Percentiles rank a stretch among this genome's conserved stretches.
phyloP scores from a whole-genome alignment of 371 early-diverging fungal genomes.

The Mycotypha africana region DNA sequence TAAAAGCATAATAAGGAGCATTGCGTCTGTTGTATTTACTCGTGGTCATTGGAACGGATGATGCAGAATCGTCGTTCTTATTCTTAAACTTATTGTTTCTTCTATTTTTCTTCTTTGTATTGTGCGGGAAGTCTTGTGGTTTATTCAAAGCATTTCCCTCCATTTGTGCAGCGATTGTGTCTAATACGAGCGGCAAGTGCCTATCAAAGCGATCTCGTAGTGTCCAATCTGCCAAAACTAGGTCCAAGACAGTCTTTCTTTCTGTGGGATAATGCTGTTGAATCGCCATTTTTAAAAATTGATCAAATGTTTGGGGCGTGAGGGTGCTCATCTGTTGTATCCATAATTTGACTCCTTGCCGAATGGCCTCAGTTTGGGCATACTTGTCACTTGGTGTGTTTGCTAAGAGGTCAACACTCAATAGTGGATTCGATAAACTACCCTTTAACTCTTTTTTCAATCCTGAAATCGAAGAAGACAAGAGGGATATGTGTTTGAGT shows the following conservation, averaged over 20 bases:
- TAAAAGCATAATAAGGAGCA: constrained; percentile 32
- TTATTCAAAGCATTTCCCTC: too few relatives aligned
- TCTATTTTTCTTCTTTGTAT: not conserved
- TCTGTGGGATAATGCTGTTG: constrained; percentile 24
- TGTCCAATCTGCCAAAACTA: constrained; percentile 30
- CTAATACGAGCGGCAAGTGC: constrained; percentile 15
- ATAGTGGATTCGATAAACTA: constrained; percentile 13
- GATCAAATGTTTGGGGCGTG: constrained; percentile 15
- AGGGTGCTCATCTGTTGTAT: constrained; percentile 12
- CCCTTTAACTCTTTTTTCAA: too few relatives aligned
- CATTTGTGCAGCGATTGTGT: constrained; percentile 10
- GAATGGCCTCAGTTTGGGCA: constrained; percentile 7
- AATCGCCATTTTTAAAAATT: constrained; percentile 15
- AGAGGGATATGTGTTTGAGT: not conserved
- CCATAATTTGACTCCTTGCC: constrained; percentile 15
- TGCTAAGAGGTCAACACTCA: not conserved
- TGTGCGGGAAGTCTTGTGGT: not conserved
- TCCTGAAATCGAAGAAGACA: too few relatives aligned
- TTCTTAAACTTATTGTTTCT: too few relatives aligned
- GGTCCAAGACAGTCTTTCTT: constrained; percentile 26
- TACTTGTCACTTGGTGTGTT: constrained; percentile 13
- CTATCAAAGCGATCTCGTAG: constrained; percentile 20
- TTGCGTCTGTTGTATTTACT: constrained; percentile 20
- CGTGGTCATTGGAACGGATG: too few relatives aligned
- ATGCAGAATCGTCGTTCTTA: too few relatives aligned